Base-by-base conservation (phyloP, 2,329 filamentous ascomycete species). In the Pseudocercospora pini-densiflorae region DNA sequence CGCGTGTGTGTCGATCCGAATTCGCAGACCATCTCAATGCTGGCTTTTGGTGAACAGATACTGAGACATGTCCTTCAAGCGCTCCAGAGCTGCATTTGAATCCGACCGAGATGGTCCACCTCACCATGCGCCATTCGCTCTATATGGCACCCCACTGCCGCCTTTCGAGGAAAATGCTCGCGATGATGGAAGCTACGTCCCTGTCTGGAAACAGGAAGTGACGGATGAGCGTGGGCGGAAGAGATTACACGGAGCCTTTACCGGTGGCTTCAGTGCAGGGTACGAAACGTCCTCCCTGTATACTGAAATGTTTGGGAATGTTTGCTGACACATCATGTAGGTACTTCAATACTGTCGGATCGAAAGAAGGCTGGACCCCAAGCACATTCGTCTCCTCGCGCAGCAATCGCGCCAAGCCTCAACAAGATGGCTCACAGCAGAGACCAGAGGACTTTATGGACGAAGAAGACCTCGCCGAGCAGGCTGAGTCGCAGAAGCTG, bases 191-290 rank as follows among this genome's bases (percentile, higher is more conserved):
- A 93, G 92, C 47, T 98, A 94, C 77, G 88, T 97, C 16, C 95
- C 95, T 0, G 81, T 97, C n/a, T 98, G 95, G 93, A 97, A 98
- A 82, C 95, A 99, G 83, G 94, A 97, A 77, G 94, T 97, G 77
- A 92, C 91, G 66, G 95, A 99, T 80, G 95, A 97, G 77, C 89
- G 89, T 71, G 95, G 95, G 16, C 86, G 94, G 73, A 94, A 96
- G 80, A 88, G 95, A 62, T 85, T 99, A 3, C 95, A 99, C 79
- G 95, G 95, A 70, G 95, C 95, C 69, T 99, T 99, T 77, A 97
- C 93, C 1, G 95, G 95, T 73, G 95, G 95, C 31, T 99, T 92
- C 82, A 97, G 93, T 83, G 95, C 95, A 83, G 95, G 95, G 90
- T 94, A 87, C 83, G 89, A 63, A 59, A 36, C 23, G 51, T n/a